Percentiles rank a stretch among this genome's conserved stretches.
phyloP scores from a whole-genome alignment of 2,329 filamentous ascomycete species.

The Penicillium sp. region DNA sequence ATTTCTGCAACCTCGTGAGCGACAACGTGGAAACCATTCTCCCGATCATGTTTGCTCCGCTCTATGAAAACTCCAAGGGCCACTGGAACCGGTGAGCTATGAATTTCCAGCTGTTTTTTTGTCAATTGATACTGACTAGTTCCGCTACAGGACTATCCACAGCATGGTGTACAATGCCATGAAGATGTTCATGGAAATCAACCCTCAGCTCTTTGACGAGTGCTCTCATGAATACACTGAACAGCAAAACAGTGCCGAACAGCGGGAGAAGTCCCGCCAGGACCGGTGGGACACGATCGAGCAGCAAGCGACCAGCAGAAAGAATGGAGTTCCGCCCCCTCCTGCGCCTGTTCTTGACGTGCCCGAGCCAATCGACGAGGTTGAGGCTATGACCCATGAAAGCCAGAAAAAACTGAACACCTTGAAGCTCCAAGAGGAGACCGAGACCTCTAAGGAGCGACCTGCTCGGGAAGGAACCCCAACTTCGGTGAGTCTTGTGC shows the following conservation, averaged over 20 bases:
- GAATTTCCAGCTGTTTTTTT: neutral
- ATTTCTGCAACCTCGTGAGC: conserved; percentile 98
- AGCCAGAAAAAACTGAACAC: conserved; percentile 86
- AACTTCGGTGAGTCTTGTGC: conserved; percentile 46
- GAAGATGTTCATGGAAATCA: conserved; percentile 99
- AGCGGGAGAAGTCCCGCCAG: conserved; percentile 76
- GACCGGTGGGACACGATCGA: conserved; percentile 85
- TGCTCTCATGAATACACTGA: conserved; percentile 98
- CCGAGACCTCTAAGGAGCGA: conserved; percentile 53
- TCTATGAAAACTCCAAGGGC: conserved; percentile 98
- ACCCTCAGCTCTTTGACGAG: conserved; percentile 96
- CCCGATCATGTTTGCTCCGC: conserved; percentile 97
- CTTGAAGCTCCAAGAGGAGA: conserved; percentile 81
- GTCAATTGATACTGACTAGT: conserved; percentile 23
- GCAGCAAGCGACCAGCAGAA: conserved; percentile 72
- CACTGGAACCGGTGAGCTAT: conserved; percentile 89
- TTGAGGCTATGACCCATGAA: conserved; percentile 75
- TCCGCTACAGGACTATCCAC: conserved; percentile 79
- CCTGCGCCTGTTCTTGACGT: conserved; percentile 43
- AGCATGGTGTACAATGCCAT: conserved; percentile 99
- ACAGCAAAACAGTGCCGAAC: conserved; percentile 86
- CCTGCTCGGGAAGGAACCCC: conserved; percentile 38
- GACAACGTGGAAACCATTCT: conserved; percentile 98
- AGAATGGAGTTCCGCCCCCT: conserved; percentile 46
- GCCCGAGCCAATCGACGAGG: conserved; percentile 61